Conservation (phyloP, 2,329 filamentous ascomycete genomes). For the Hyphodiscus sp. region DNA sequence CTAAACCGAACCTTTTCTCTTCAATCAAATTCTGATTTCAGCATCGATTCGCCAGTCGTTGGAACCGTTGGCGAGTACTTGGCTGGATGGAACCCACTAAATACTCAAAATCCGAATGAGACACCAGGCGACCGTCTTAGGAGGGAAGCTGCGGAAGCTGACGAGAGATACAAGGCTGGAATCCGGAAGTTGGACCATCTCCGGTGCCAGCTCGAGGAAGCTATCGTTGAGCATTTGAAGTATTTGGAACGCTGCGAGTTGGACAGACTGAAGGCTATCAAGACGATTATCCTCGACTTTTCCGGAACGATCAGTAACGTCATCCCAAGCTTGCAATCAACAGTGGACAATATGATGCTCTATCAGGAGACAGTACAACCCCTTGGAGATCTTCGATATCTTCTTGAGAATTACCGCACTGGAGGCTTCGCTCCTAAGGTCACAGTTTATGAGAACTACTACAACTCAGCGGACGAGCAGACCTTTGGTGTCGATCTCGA, state of each 20-base stretch:
- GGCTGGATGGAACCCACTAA: constrained; percentile 86
- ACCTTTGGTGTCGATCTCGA: constrained; percentile 98
- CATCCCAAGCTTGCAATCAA: constrained; percentile 90
- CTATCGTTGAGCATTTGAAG: constrained; percentile 84
- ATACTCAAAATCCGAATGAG: constrained; percentile 87
- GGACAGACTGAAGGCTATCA: constrained; percentile 94
- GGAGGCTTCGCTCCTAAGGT: constrained; percentile 88
- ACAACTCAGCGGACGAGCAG: constrained; percentile 95
- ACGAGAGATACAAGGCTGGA: constrained; percentile 85
- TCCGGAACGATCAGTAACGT: constrained; percentile 96
- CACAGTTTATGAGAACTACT: constrained; percentile 96
- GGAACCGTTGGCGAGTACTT: constrained; percentile 84
- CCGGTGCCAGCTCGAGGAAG: constrained; percentile 90
- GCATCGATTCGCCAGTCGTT: constrained; percentile 72
- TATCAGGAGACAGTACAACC: constrained; percentile 99
- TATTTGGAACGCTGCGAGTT: constrained; percentile 97
- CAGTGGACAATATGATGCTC: constrained; percentile 97
- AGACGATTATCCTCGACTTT: constrained; percentile 95
- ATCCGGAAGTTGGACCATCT: constrained; percentile 84
- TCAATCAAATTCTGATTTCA: constrained; percentile 49
- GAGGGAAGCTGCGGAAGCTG: constrained; percentile 81
- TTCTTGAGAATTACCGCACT: constrained; percentile 94
- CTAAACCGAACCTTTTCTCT: constrained; percentile 70
- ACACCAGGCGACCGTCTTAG: constrained; percentile 80
- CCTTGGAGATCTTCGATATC: constrained; percentile 78